Percentiles rank a stretch among this genome's conserved stretches.
Evolutionary conservation across 441 rosid species (phyloP).

Genomic region (Hura crepitans): DNA sequence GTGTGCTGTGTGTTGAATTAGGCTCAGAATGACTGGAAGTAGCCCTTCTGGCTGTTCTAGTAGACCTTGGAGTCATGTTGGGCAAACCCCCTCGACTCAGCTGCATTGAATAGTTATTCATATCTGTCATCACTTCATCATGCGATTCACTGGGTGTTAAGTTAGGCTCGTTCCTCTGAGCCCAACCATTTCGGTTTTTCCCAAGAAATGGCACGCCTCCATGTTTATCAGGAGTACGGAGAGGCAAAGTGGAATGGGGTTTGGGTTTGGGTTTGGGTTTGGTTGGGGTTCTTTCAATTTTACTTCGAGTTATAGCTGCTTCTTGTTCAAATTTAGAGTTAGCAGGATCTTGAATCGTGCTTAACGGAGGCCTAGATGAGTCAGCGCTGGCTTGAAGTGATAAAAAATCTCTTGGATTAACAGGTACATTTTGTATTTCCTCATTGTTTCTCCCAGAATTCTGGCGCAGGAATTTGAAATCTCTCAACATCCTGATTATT

Average conservation of each 20-base stretch:
- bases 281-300: constrained; percentile 57
- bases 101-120: constrained; percentile 20
- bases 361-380: constrained; percentile 61
- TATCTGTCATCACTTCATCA: constrained; percentile 31
- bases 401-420: constrained; percentile 47
- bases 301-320: background rate
- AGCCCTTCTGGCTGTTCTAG: constrained; percentile 54
- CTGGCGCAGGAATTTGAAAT: constrained; percentile 56
- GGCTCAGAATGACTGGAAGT: constrained; percentile 53
- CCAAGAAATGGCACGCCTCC: constrained; percentile 31
- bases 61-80: constrained; percentile 57
- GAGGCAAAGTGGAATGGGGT: constrained; percentile 52
- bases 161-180: constrained; percentile 45
- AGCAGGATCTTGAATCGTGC: constrained; percentile 46
- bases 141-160: constrained; percentile 23
- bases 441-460: constrained; percentile 51
- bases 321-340: constrained; percentile 37
- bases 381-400: constrained; percentile 45
- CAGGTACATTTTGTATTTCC: constrained; percentile 74
- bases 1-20: constrained; percentile 84
- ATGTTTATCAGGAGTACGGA: constrained; percentile 73
- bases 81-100: constrained; percentile 33
- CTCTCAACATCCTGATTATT: constrained; percentile 71
- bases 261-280: constrained; percentile 48
- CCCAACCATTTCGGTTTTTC: constrained; percentile 70